Conservation (phyloP, 768 basidiomycete species). For the Collybiopsis confluens region DNA sequence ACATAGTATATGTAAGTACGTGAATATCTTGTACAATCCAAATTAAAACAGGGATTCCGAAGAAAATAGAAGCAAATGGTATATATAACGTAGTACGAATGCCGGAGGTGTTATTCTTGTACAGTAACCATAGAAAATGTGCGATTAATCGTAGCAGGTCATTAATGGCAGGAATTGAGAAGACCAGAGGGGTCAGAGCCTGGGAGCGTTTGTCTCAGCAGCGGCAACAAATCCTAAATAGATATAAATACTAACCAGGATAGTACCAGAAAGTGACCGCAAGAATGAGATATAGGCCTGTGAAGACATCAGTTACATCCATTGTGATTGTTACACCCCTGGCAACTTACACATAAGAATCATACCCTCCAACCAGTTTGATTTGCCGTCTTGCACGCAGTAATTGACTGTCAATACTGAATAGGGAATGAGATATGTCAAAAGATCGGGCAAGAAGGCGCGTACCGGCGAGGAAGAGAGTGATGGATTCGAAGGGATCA, state of each 20-base stretch:
- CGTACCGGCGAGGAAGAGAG: constrained; percentile 41
- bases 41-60: constrained; percentile 1
- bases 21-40: background rate
- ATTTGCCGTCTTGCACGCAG: constrained; percentile 76
- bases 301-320: background rate
- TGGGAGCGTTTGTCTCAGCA: background rate
- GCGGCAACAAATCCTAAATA: too few relatives aligned
- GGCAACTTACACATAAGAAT: constrained; percentile 58
- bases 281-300: constrained; percentile 69
- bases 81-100: too few relatives aligned
- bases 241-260: constrained; percentile 25
- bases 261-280: constrained; percentile 67
- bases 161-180: too few relatives aligned
- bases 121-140: too few relatives aligned
- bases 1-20: too few relatives aligned
- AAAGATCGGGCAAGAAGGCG: background rate
- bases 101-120: too few relatives aligned
- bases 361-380: constrained; percentile 80
- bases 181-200: constrained; percentile 29
- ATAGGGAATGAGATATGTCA: background rate
- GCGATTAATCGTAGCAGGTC: too few relatives aligned
- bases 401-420: constrained; percentile 81
- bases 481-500: constrained; percentile 84
- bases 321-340: background rate
- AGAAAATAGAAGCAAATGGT: background rate